Conservation (phyloP, 2,329 filamentous ascomycete species). For the Xylaria sp. region DNA sequence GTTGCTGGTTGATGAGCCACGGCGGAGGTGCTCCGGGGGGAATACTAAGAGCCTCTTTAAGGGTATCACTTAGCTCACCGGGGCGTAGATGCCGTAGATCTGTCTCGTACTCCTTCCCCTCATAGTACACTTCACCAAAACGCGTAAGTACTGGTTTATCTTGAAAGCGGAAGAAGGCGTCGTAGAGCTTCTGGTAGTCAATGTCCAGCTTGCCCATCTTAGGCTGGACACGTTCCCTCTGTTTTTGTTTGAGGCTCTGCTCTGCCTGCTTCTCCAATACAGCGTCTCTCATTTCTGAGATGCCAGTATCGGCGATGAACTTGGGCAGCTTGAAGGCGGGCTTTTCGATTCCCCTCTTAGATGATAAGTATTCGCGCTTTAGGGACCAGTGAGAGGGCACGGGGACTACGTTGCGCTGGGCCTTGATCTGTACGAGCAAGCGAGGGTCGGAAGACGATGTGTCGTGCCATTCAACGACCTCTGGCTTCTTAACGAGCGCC, state of each 20-base stretch:
- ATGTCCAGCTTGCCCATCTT: slow-evolving; percentile 99
- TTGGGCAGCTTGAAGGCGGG: slow-evolving; percentile 90
- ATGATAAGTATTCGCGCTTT: slow-evolving; percentile 96
- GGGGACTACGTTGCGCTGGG: slow-evolving; percentile 92
- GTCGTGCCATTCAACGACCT: slow-evolving; percentile 98
- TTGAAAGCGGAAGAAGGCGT: slow-evolving; percentile 98
- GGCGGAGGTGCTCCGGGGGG: slow-evolving; percentile 91
- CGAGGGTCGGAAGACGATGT: slow-evolving; percentile 89
- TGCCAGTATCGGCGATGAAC: slow-evolving; percentile 97
- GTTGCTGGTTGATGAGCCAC: slow-evolving; percentile 97
- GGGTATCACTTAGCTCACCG: slow-evolving; percentile 87
- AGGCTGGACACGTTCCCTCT: slow-evolving; percentile 90
- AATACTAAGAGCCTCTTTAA: slow-evolving; percentile 94
- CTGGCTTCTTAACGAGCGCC: slow-evolving; percentile 87
- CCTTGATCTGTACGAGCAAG: slow-evolving; percentile 92
- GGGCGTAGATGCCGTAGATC: slow-evolving; percentile 91
- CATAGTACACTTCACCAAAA: slow-evolving; percentile 99
- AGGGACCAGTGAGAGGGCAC: slow-evolving; percentile 95
- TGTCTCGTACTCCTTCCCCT: slow-evolving; percentile 97
- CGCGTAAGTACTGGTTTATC: slow-evolving; percentile 93
- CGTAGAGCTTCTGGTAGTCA: slow-evolving; percentile 97
- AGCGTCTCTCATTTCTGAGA: slow-evolving; percentile 97
- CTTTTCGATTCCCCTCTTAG: slow-evolving; percentile 97
- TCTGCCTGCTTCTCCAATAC: slow-evolving; percentile 95
- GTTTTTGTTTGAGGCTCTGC: slow-evolving; percentile 91